These are phyloP conservation scores for Candida morakotiae DNA, from an alignment of 805 yeast genomes.

Conservation along the genomic window DNA sequence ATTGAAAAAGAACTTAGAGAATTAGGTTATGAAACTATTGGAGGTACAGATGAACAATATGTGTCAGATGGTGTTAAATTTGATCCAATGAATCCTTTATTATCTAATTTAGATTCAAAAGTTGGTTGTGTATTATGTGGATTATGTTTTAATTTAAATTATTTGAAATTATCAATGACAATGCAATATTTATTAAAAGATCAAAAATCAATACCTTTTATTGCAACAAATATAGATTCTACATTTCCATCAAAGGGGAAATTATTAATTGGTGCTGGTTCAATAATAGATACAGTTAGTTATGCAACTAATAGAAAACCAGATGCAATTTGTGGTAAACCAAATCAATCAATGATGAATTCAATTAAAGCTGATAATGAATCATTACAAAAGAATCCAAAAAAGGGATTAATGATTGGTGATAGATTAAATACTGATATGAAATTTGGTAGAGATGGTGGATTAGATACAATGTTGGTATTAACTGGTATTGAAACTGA, in stretches of 20 bases:
- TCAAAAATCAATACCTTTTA: slow-evolving; percentile 57
- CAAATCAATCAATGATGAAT: slow-evolving; percentile 84
- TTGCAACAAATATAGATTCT: slow-evolving; percentile 93
- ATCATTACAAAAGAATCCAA: slow-evolving; percentile 44
- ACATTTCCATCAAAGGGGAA: slow-evolving; percentile 89
- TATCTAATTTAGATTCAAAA: slow-evolving; percentile 56
- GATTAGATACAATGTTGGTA: slow-evolving; percentile 81
- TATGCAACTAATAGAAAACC: slow-evolving; percentile 80
- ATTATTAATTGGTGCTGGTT: slow-evolving; percentile 92
- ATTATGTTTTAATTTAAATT: slow-evolving; percentile 70
- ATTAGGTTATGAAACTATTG: slow-evolving; percentile 71
- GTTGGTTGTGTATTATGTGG: slow-evolving; percentile 94
- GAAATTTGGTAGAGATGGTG: slow-evolving; percentile 84
- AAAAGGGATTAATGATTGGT: slow-evolving; percentile 84
- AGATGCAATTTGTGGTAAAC: slow-evolving; percentile 84
- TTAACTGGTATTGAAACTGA: slow-evolving; percentile 89
- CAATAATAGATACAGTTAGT: slow-evolving; percentile 74
- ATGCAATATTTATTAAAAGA: slow-evolving; percentile 70
- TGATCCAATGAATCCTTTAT: slow-evolving; percentile 51
- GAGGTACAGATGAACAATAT: slow-evolving; percentile 74
- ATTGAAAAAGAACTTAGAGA: slow-evolving; percentile 73
- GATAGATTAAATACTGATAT: slow-evolving; percentile 95
- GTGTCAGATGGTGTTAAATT: slow-evolving; percentile 43
- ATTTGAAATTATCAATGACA: slow-evolving; percentile 75
- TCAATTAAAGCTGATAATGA: slow-evolving; percentile 68